phyloP scores from a whole-genome alignment of 805 yeast species.

The Wickerhamiella qilinensis region DNA sequence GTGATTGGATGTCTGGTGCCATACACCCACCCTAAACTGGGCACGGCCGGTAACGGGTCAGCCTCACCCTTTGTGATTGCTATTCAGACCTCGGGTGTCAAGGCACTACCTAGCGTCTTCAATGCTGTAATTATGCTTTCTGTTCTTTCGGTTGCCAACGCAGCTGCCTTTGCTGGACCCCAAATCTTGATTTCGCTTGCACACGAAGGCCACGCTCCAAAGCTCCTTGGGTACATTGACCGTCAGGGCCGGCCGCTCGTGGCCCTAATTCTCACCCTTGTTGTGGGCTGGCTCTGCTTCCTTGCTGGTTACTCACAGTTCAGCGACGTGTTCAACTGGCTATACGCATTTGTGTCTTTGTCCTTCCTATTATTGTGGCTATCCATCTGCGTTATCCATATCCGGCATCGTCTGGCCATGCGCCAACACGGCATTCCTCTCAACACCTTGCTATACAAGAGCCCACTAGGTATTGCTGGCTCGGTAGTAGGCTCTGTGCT shows the following conservation, averaged over 20 bases:
- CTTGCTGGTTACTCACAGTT: conserved; percentile 38
- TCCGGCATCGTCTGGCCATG: conserved; percentile 34
- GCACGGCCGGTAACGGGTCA: conserved; percentile 30
- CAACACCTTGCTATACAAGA: conserved; percentile 47
- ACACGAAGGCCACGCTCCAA: conserved; percentile 46
- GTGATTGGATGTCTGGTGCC: conserved; percentile 56
- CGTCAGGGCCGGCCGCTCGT: conserved; percentile 62
- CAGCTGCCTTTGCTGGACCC: conserved; percentile 53
- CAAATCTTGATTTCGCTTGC: conserved; percentile 53
- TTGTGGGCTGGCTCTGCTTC: conserved; percentile 39
- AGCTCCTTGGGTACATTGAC: conserved; percentile 49
- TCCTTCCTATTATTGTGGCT: conserved; percentile 15
- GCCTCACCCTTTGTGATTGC: conserved; percentile 83
- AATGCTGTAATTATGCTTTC: conserved; percentile 65
- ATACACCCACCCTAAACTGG: conserved; percentile 35
- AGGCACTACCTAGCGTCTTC: conserved; percentile 54
- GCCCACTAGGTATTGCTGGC: conserved; percentile 56
- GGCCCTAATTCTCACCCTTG: conserved; percentile 34
- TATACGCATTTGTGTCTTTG: conserved; percentile 15
- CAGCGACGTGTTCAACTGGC: conserved; percentile 16
- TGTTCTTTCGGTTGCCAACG: conserved; percentile 65
- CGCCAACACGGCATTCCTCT: conserved; percentile 45
- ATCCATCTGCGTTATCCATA: conserved; percentile 6
- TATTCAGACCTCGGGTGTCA: conserved; percentile 46
- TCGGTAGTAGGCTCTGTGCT: conserved; percentile 46